Evolutionary conservation across 495 filamentous ascomycete species (phyloP), one percentile per base, ranked within the genome.

Genomic region (Terfezia claveryi): DNA sequence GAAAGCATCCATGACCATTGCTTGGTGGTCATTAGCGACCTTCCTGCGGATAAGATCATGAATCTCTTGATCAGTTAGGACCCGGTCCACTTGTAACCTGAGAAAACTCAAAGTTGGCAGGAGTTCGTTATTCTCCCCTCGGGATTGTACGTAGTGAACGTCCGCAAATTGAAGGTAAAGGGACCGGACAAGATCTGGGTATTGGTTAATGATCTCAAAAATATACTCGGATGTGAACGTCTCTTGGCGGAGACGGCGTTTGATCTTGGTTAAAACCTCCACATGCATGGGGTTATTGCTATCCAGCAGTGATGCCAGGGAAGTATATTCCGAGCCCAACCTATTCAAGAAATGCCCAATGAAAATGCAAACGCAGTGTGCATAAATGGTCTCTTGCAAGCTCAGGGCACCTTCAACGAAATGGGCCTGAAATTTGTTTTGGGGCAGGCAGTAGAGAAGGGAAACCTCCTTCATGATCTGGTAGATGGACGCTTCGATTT

Each of bases 391-490:
- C 71, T 98, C 91, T 67, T 98, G 91, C 64, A 98, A 73, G 67
- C 87, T 94, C 55, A 98, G 74, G 55, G 80, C 74, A 16, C 89
- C 92, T n/a, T 75, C 78, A 37, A 83, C 82, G 68, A 98, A 98
- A 65, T 94, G 77, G 50, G 73, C 69, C 65, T 94, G 87, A 67
- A 96, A 84, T 65, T 87, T 85, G 72, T 93, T 96, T 68, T 94
- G 91, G 7, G 91, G 91, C 60, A 98, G 82, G 72, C 91, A 98
- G 78, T 95, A 98, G 38, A 98, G 73, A 49, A 98, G 78, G 10
- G 88, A 95, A 50, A 92, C 80, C 68, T 98, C 91, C 75, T 96
- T 95, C 73, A 92, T 93, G 70, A 98, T 94, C 70, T 98, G 92
- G 72, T 95, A 87, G 59, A 98, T 94, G 9, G 88, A 88, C 49